Conservation (phyloP, 2,329 filamentous ascomycete genomes). For the Zymoseptoria passerinii region DNA sequence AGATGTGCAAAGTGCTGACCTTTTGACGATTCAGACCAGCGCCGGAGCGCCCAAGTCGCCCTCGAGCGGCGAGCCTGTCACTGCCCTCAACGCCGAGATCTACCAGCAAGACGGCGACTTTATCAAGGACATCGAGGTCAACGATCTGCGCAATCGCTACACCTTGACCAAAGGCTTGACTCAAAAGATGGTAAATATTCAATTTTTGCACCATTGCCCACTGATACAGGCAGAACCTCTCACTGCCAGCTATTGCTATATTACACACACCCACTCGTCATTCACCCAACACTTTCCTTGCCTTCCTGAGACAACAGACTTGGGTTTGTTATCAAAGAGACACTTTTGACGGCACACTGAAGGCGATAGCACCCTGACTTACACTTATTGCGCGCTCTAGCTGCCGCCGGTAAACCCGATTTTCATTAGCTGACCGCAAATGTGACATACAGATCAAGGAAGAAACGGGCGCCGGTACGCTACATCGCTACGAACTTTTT, state of each 20-base stretch:
- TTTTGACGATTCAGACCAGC: constrained; percentile 29
- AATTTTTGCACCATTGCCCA: constrained; percentile 43
- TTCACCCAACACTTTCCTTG: background rate
- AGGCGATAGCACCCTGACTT: constrained; percentile 37
- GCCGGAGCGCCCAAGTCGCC: constrained; percentile 48
- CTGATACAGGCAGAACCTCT: constrained; percentile 50
- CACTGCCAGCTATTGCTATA: background rate
- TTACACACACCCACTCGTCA: background rate
- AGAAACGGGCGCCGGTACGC: constrained; percentile 99
- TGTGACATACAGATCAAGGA: constrained; percentile 97
- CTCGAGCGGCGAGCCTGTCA: constrained; percentile 39
- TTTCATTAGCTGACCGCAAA: constrained; percentile 83
- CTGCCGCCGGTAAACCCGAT: constrained; percentile 47
- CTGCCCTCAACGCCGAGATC: constrained; percentile 72
- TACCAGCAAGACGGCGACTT: constrained; percentile 96
- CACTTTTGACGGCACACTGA: background rate
- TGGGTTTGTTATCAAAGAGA: constrained; percentile 24
- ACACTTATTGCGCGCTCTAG: constrained; percentile 35
- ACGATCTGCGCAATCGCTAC: constrained; percentile 93
- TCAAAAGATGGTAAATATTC: constrained; percentile 98
- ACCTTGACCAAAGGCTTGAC: constrained; percentile 93
- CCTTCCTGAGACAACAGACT: constrained; percentile 14
- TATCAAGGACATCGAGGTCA: constrained; percentile 98
- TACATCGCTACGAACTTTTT: constrained; percentile 40
- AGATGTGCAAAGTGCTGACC: constrained; percentile 18